Base-by-base conservation (phyloP, 2,329 filamentous ascomycete species). In the Cladophialophora bantiana region DNA sequence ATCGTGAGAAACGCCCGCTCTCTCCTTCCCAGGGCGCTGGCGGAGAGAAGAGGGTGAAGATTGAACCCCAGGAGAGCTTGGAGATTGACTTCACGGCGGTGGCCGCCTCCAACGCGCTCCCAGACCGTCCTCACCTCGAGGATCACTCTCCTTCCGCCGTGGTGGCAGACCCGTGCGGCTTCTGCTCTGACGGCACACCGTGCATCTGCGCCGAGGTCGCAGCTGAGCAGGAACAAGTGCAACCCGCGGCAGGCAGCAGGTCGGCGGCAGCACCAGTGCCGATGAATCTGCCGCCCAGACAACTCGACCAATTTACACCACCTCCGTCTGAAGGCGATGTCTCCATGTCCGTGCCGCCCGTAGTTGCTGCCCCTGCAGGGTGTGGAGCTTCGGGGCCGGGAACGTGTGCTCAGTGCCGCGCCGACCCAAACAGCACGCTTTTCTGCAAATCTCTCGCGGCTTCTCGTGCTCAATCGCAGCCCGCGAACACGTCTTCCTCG, bases 401-500 rank as follows among this genome's bases (percentile, higher is more conserved):
- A 9, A 91, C 89, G 15, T 95, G 92, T 75, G 86, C 89, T 3
- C 91, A 94, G 79, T 95, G 92, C 75, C 84, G 90, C 66, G 83
- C 87, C 1, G 91, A 94, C 75, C 91, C 92, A 18, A 89, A 90
- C 75, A 92, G 91, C 2, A 92, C 90, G 1, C 86, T 94, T 42
- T 95, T 95, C 81, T 95, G 92, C 78, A 90, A 92, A 69, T 90
- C 91, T 10, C 86, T 94, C 60, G 90, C 91, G 31, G 91, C 91
- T 68, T 89, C 77, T 65, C 80, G 77, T 18, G 68, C 67, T 62
- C 72, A 62, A 60, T 66, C 56, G 20, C n/a, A 34, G 48, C 32
- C 77, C 87, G 86, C 73, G 87, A 50, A 26, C 45, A 26, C 45
- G 26, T 20, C 45, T 13, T 88, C 52, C 87, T 88, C 54, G 86